Percentiles rank a stretch among this genome's conserved stretches.
Evolutionary conservation across 2,329 filamentous ascomycete species (phyloP).

Genomic region (Neofusicoccum parvum): DNA sequence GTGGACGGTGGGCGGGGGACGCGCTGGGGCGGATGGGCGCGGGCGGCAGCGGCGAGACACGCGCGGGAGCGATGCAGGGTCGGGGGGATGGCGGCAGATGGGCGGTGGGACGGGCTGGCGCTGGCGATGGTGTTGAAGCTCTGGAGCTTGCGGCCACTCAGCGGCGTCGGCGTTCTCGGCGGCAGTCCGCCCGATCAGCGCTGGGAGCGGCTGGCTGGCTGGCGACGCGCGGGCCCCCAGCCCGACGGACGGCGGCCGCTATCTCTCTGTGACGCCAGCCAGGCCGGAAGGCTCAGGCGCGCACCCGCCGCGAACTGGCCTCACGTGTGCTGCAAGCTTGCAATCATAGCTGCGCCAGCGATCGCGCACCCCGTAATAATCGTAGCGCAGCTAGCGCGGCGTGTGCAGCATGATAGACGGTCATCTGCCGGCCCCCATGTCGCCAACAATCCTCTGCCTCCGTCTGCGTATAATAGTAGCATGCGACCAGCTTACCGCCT

Average conservation of each 20-base stretch:
- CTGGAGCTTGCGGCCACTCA: conserved; percentile 21
- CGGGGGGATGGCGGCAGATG: not conserved
- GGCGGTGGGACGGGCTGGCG: not conserved
- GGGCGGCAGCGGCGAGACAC: not conserved
- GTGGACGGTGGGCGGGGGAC: not conserved
- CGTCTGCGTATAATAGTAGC: conserved; percentile 6
- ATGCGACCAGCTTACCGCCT: conserved; percentile 16
- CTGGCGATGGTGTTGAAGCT: conserved; percentile 21
- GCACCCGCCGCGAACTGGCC: conserved; percentile 1
- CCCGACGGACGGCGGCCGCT: not conserved
- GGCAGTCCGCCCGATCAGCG: conserved; percentile 8
- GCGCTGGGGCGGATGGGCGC: not conserved
- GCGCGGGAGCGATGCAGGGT: not conserved
- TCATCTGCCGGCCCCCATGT: conserved; percentile 21
- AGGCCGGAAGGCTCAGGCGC: not conserved
- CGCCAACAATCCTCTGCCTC: not conserved
- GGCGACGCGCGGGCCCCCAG: too few relatives aligned
- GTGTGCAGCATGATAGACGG: conserved; percentile 15
- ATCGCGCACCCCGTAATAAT: conserved; percentile 14
- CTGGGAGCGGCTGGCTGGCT: not conserved
- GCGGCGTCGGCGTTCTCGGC: conserved; percentile 20
- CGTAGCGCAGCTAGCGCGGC: conserved; percentile 15
- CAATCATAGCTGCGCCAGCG: conserved; percentile 4
- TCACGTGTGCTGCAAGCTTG: conserved; percentile 16
- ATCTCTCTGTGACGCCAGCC: not conserved